Conservation (phyloP, 164 flowering plant species). For the Tetracentron sinense region DNA sequence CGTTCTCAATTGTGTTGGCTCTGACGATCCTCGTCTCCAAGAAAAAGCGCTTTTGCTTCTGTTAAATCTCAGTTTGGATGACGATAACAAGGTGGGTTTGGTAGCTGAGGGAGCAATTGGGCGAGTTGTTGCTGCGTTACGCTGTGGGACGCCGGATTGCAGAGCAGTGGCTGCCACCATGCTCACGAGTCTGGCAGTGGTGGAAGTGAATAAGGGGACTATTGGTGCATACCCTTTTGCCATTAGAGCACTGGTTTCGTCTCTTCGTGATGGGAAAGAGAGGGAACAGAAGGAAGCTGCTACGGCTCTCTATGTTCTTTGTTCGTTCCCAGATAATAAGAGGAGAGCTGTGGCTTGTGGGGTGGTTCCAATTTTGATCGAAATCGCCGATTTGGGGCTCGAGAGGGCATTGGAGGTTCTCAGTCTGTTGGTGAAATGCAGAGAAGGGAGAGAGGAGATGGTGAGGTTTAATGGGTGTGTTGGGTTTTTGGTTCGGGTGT, state of each 20-base stretch:
- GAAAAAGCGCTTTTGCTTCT: constrained; percentile 60
- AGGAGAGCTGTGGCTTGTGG: constrained; percentile 62
- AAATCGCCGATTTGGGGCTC: constrained; percentile 50
- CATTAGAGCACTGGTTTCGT: constrained; percentile 47
- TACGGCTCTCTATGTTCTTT: constrained; percentile 72
- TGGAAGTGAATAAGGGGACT: constrained; percentile 92
- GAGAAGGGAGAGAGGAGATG: constrained; percentile 80
- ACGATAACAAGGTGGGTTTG: constrained; percentile 88
- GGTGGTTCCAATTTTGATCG: constrained; percentile 55
- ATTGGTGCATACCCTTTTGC: constrained; percentile 83
- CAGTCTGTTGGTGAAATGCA: constrained; percentile 66
- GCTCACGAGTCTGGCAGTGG: constrained; percentile 82
- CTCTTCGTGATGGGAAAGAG: constrained; percentile 49
- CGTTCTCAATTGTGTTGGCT: constrained; percentile 48
- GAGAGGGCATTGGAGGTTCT: constrained; percentile 85
- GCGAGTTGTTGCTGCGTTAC: constrained; percentile 47
- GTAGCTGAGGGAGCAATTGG: constrained; percentile 92
- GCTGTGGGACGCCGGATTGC: constrained; percentile 42
- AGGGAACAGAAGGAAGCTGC: constrained; percentile 90
- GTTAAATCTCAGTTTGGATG: constrained; percentile 74
- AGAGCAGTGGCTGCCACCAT: constrained; percentile 84
- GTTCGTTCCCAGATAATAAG: constrained; percentile 79
- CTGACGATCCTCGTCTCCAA: constrained; percentile 37
- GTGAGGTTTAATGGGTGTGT: constrained; percentile 41
- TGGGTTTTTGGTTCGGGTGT: constrained; percentile 43